Conservation (phyloP, 2,329 filamentous ascomycete species). For the Ampelomyces quisqualis region DNA sequence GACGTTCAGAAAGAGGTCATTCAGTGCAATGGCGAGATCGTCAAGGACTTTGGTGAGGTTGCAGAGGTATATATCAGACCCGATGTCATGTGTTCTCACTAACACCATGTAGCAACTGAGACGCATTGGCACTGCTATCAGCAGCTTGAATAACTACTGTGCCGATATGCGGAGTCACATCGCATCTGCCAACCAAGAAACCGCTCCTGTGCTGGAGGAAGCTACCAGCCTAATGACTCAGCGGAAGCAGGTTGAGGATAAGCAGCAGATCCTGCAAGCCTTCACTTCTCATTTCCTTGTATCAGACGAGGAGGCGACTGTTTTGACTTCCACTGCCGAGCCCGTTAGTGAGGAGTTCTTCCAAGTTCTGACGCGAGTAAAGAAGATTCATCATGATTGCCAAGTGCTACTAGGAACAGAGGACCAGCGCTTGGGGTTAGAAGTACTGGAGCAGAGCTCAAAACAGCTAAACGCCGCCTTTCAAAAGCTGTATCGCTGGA, state of each 20-base stretch:
- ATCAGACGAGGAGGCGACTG: slow-evolving; percentile 74
- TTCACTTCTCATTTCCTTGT: slow-evolving; percentile 84
- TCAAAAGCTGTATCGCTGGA: slow-evolving; percentile 94
- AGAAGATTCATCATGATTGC: slow-evolving; percentile 84
- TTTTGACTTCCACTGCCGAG: slow-evolving; percentile 74
- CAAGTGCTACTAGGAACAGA: slow-evolving; percentile 87
- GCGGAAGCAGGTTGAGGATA: slow-evolving; percentile 72
- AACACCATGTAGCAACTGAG: slow-evolving; percentile 69
- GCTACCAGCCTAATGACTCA: slow-evolving; percentile 71
- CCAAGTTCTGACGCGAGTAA: slow-evolving; percentile 70
- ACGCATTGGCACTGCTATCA: slow-evolving; percentile 77
- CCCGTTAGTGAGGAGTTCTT: slow-evolving; percentile 88
- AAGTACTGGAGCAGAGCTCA: slow-evolving; percentile 88
- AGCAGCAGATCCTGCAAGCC: slow-evolving; percentile 73
- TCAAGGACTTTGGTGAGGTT: slow-evolving; percentile 84
- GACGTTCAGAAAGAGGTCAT: slow-evolving; percentile 91
- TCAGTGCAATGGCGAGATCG: slow-evolving; percentile 84
- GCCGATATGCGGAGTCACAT: slow-evolving; percentile 79
- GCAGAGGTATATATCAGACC: slow-evolving; percentile 83
- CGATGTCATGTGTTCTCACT: no score
- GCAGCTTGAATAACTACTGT: slow-evolving; percentile 76
- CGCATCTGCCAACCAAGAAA: slow-evolving; percentile 71
- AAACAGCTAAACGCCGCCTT: slow-evolving; percentile 85
- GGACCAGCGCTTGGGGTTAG: slow-evolving; percentile 81
- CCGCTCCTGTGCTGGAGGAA: slow-evolving; percentile 72